Percentiles rank a stretch among this genome's conserved stretches.
These are phyloP conservation scores for Cercospora sp. DNA, from an alignment of 2,329 filamentous ascomycete species.

Conservation along the genomic window DNA sequence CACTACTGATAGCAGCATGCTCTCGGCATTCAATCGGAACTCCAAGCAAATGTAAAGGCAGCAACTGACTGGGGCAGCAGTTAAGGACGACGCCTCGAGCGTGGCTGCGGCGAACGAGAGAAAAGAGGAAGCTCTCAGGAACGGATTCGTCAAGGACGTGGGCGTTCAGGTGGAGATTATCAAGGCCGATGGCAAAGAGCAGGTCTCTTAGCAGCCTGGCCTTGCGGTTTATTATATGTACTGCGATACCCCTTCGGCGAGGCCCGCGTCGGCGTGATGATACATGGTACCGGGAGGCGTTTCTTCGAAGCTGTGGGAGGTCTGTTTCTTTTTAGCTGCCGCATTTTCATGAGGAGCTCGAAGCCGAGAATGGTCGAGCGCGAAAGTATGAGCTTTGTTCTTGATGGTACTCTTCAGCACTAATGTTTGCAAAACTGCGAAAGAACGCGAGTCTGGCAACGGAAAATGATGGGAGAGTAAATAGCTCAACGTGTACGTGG, in stretches of 20 bases:
- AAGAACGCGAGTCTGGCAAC: slow-evolving; percentile 25
- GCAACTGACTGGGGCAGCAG: slow-evolving; percentile 36
- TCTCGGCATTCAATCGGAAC: slow-evolving; percentile 32
- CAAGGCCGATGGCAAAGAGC: slow-evolving; percentile 28
- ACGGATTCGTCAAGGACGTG: slow-evolving; percentile 33
- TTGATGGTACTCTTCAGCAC: slow-evolving; percentile 11
- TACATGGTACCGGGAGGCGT: slow-evolving; percentile 17
- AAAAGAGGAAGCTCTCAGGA: slow-evolving; percentile 29
- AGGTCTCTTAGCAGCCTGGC: slow-evolving; percentile 26
- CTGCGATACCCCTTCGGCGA: slow-evolving; percentile 22
- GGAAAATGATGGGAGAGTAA: slow-evolving; percentile 19
- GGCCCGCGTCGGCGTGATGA: slow-evolving; percentile 14
- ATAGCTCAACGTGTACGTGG: slow-evolving; percentile 13
- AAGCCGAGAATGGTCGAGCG: background rate
- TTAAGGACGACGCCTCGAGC: slow-evolving; percentile 26
- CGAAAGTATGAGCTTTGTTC: slow-evolving; percentile 7
- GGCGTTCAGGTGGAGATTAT: slow-evolving; percentile 37
- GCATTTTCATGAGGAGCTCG: background rate
- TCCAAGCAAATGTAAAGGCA: slow-evolving; percentile 23
- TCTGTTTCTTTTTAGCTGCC: slow-evolving; percentile 14
- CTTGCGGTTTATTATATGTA: slow-evolving; percentile 10
- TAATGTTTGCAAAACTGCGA: slow-evolving; percentile 12
- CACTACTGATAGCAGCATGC: slow-evolving; percentile 36
- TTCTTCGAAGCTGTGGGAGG: slow-evolving; percentile 19
- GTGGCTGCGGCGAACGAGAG: slow-evolving; percentile 30